A percentile compares a stretch with the other conserved stretches of the same genome.
phyloP scores from a whole-genome alignment of 208 protist genomes.

The Leishmania martiniquensis region DNA sequence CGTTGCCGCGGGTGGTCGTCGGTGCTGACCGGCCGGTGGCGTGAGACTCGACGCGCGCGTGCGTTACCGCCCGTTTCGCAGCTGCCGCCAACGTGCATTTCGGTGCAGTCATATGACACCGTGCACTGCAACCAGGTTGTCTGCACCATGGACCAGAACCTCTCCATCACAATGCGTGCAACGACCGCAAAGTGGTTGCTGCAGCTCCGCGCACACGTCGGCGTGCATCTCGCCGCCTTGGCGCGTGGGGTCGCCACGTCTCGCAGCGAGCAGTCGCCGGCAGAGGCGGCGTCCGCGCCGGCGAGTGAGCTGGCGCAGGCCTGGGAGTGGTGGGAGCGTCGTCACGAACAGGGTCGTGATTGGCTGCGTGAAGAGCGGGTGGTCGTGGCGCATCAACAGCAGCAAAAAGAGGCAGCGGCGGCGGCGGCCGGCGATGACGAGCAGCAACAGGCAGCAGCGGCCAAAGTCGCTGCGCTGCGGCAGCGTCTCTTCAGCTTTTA shows the following conservation, averaged over 20 bases:
- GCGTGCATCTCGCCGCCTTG: slow-evolving; percentile 37
- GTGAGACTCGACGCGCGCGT: slow-evolving; percentile 63
- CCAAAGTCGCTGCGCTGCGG: slow-evolving; percentile 11
- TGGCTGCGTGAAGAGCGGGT: slow-evolving; percentile 85
- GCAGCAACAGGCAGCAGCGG: neutral
- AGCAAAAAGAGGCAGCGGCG: neutral
- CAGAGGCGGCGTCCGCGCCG: slow-evolving; percentile 8
- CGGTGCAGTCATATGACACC: slow-evolving; percentile 72
- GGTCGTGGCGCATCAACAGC: slow-evolving; percentile 18
- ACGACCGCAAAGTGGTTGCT: slow-evolving; percentile 77
- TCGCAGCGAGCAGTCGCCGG: neutral
- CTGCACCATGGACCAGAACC: slow-evolving; percentile 51
- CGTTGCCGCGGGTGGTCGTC: slow-evolving; percentile 87
- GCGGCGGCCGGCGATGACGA: neutral
- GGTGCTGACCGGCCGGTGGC: slow-evolving; percentile 74
- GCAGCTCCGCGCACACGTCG: slow-evolving; percentile 53
- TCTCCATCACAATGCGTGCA: slow-evolving; percentile 60
- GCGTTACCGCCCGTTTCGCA: slow-evolving; percentile 73
- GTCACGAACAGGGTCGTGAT: slow-evolving; percentile 37
- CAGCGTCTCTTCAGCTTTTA: slow-evolving; percentile 48
- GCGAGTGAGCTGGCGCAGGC: slow-evolving; percentile 46
- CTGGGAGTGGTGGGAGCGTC: slow-evolving; percentile 80
- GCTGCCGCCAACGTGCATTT: slow-evolving; percentile 61
- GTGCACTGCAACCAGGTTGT: slow-evolving; percentile 56
- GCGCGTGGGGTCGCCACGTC: slow-evolving; percentile 16